Percentiles rank a stretch among this genome's conserved stretches.
Evolutionary conservation across 2,329 filamentous ascomycete species (phyloP).

Genomic region (Colletotrichum trifolii): DNA sequence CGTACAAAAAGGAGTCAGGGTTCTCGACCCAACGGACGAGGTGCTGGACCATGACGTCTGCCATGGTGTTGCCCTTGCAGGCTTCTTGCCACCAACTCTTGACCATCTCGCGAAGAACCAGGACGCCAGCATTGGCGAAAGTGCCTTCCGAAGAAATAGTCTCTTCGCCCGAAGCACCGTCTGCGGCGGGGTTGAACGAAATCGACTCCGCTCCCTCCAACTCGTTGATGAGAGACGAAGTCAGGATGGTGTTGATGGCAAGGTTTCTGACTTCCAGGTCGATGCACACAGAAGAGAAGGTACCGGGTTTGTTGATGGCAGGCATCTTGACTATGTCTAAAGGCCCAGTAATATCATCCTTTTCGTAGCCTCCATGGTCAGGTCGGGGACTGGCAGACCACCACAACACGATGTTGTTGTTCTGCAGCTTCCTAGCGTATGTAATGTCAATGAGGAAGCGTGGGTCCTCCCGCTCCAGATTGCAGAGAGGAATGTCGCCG

Average conservation of each 20-base stretch:
- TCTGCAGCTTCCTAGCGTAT: slow-evolving; percentile 89
- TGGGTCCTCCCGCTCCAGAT: slow-evolving; percentile 93
- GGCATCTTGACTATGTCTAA: slow-evolving; percentile 93
- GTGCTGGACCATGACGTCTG: slow-evolving; percentile 97
- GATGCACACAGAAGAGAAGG: slow-evolving; percentile 95
- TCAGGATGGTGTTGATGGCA: slow-evolving; percentile 96
- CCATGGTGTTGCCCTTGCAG: slow-evolving; percentile 90
- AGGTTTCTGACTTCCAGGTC: slow-evolving; percentile 94
- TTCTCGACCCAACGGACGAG: slow-evolving; percentile 97
- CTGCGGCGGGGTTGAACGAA: slow-evolving; percentile 82
- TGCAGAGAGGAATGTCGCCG: slow-evolving; percentile 94
- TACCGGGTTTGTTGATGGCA: slow-evolving; percentile 90
- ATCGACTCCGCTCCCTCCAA: slow-evolving; percentile 90
- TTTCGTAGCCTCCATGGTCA: slow-evolving; percentile 95
- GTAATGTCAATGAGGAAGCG: slow-evolving; percentile 95
- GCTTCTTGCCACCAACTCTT: slow-evolving; percentile 98
- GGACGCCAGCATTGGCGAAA: slow-evolving; percentile 91
- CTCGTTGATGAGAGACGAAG: slow-evolving; percentile 95
- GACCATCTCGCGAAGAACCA: slow-evolving; percentile 96
- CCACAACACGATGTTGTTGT: slow-evolving; percentile 95
- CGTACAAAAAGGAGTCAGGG: slow-evolving; percentile 93
- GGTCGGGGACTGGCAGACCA: slow-evolving; percentile 90
- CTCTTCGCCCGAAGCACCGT: slow-evolving; percentile 72
- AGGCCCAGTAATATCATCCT: slow-evolving; percentile 85
- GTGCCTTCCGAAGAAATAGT: slow-evolving; percentile 63